Base-by-base conservation (phyloP, 2,329 filamentous ascomycete genomes). In the Huntiella abstrusa region DNA sequence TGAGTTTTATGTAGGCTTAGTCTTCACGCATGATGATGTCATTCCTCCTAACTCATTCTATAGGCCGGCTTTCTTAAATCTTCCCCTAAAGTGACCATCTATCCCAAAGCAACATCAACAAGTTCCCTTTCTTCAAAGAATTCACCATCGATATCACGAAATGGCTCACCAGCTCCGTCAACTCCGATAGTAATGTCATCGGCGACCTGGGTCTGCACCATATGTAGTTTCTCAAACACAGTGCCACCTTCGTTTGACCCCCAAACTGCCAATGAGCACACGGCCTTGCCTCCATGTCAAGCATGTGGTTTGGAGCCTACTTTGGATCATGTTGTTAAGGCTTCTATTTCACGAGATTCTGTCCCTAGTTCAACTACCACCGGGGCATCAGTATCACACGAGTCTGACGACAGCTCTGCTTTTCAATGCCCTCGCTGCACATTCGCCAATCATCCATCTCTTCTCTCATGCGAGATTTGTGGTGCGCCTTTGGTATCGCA, bases 221-320 rank as follows among this genome's bases (percentile, higher is more conserved):
- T 96, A 56, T 96, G 88, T 67, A 88, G 83, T 54, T 92, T 93
- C 58, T 88, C 87, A 7, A 96, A 96, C 56, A 80, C 84, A 0
- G 77, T 95, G 1, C 87, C 91, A 1, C 83, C 83, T 34, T 95
- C 94, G 59, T 96, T 96, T 59, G 88, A 96, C 55, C 83, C 86
- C 0, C 71, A 78, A 1, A 78, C 80, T 2, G 85, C 85, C 6
- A 91, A 75, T 51, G 74, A 78, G 15, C 76, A 85, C 52, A 93
- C 83, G 4, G 80, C 79, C 6, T 64, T 94, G 16, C 82, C 87
- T 3, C 84, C 88, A 53, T 98, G 91, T 58, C 67, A 94, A 46
- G 82, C 86, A 4, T 98, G 91, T 58, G 91, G 91, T 0, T 94
- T 98, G 56, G 93, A 91, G 55, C 91, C 91, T 3, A 79, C 81